Percentiles rank a stretch among this genome's conserved stretches.
phyloP scores from a whole-genome alignment of 2,329 filamentous ascomycete genomes.

The Arthrobotrys musiformis region DNA sequence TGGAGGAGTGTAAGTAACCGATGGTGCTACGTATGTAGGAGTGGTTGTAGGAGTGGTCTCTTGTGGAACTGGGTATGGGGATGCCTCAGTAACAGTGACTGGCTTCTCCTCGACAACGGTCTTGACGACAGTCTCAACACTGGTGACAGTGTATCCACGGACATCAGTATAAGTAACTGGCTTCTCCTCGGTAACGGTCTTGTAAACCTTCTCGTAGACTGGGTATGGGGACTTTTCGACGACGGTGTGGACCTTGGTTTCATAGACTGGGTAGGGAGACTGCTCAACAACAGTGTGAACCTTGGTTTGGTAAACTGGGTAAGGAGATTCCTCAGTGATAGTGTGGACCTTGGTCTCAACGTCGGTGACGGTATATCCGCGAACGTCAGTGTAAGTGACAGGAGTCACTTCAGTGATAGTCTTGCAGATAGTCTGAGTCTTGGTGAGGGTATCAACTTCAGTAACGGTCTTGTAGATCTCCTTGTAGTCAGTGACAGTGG shows the following conservation, averaged over 20 bases:
- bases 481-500: constrained; percentile 27
- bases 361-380: constrained; percentile 27
- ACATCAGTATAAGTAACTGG: constrained; percentile 36
- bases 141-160: constrained; percentile 30
- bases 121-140: constrained; percentile 19
- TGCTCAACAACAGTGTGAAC: constrained; percentile 36
- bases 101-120: constrained; percentile 30
- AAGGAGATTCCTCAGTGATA: constrained; percentile 18
- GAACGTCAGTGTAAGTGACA: constrained; percentile 30
- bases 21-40: constrained; percentile 19
- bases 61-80: not conserved
- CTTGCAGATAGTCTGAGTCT: constrained; percentile 5
- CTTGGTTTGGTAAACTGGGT: constrained; percentile 19
- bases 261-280: constrained; percentile 12
- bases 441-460: constrained; percentile 26
- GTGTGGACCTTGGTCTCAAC: constrained; percentile 32
- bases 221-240: not conserved
- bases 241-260: not conserved
- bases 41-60: constrained; percentile 20
- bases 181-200: constrained; percentile 25
- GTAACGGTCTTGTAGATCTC: constrained; percentile 37
- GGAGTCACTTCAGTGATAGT: constrained; percentile 26
- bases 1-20: constrained; percentile 24
- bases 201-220: constrained; percentile 4
- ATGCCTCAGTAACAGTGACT: constrained; percentile 12